Evolutionary conservation across 192 early-diverging fungal genomes (phyloP).

Genomic region (Chytriomyces sp.): DNA sequence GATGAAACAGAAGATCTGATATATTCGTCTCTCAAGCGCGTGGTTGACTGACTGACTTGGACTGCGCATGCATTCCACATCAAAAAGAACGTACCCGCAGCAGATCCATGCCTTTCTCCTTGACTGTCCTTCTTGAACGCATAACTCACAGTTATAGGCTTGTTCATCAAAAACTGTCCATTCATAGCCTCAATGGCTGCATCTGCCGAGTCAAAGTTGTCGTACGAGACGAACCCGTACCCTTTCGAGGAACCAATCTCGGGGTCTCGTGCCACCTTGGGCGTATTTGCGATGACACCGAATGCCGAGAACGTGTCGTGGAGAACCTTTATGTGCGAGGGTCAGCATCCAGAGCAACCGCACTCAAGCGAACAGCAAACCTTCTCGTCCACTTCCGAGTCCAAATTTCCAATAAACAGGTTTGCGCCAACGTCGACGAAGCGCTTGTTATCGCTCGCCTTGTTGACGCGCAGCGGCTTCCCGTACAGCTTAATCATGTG

Average conservation of each 20-base stretch:
- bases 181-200: slow-evolving; percentile 98
- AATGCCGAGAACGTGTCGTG: slow-evolving; percentile 96
- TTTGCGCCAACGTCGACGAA: slow-evolving; percentile 93
- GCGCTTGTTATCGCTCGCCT: slow-evolving; percentile 83
- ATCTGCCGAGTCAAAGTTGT: slow-evolving; percentile 95
- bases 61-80: no score
- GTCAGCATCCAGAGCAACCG: neutral
- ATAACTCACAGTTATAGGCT: slow-evolving; percentile 86
- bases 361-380: neutral
- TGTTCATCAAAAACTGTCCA: slow-evolving; percentile 93
- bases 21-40: no score
- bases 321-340: slow-evolving; percentile 78
- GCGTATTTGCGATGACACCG: slow-evolving; percentile 85
- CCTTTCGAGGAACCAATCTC: slow-evolving; percentile 87
- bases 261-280: slow-evolving; percentile 80
- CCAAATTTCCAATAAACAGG: slow-evolving; percentile 95
- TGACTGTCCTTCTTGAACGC: slow-evolving; percentile 99
- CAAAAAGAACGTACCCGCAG: no score
- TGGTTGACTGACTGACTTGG: no score
- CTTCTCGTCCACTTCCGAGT: slow-evolving; percentile 88
- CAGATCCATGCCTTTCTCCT: slow-evolving; percentile 94
- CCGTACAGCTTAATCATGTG: slow-evolving; percentile 95
- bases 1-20: no score
- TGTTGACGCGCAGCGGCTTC: slow-evolving; percentile 95
- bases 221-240: slow-evolving; percentile 76